Conservation (phyloP, 2,329 filamentous ascomycete genomes). For the Ophiostoma perfectum region DNA sequence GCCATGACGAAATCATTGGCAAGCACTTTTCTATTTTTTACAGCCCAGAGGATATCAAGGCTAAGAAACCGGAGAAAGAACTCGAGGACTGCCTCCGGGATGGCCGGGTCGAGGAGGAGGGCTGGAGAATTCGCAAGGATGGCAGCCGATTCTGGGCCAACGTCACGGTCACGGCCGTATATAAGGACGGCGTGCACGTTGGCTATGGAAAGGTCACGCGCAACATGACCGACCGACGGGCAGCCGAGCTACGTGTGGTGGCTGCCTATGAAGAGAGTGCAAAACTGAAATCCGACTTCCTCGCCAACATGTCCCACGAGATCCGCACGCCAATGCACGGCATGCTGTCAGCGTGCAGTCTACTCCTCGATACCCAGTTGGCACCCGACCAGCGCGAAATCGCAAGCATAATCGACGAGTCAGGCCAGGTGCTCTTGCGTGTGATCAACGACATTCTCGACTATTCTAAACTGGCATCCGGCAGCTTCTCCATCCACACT, state of each 20-base stretch:
- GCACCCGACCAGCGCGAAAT: slow-evolving; percentile 51
- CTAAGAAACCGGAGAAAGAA: slow-evolving; percentile 47
- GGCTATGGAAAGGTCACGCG: slow-evolving; percentile 57
- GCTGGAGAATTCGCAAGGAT: slow-evolving; percentile 55
- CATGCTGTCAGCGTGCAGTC: slow-evolving; percentile 53
- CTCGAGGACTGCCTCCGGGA: slow-evolving; percentile 49
- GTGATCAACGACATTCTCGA: slow-evolving; percentile 64
- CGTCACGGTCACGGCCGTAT: slow-evolving; percentile 53
- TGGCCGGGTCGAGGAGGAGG: slow-evolving; percentile 53
- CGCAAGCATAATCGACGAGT: slow-evolving; percentile 54
- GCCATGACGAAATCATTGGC: slow-evolving; percentile 49
- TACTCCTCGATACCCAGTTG: slow-evolving; percentile 52
- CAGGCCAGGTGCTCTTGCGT: slow-evolving; percentile 52
- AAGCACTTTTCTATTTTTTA: slow-evolving; percentile 56
- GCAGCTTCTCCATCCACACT: slow-evolving; percentile 52
- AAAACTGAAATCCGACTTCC: slow-evolving; percentile 56
- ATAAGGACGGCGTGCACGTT: slow-evolving; percentile 46
- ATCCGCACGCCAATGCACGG: slow-evolving; percentile 61
- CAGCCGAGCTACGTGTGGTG: slow-evolving; percentile 50
- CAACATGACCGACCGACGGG: slow-evolving; percentile 51
- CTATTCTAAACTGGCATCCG: slow-evolving; percentile 57
- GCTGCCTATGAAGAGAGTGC: slow-evolving; percentile 57
- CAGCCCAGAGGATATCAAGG: slow-evolving; percentile 44
- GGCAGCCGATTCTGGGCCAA: slow-evolving; percentile 57
- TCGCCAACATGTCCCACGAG: slow-evolving; percentile 60